Evolutionary conservation across 176 grass and related monocot species (phyloP).

Genomic region (Echinochloa phyllopogon): DNA sequence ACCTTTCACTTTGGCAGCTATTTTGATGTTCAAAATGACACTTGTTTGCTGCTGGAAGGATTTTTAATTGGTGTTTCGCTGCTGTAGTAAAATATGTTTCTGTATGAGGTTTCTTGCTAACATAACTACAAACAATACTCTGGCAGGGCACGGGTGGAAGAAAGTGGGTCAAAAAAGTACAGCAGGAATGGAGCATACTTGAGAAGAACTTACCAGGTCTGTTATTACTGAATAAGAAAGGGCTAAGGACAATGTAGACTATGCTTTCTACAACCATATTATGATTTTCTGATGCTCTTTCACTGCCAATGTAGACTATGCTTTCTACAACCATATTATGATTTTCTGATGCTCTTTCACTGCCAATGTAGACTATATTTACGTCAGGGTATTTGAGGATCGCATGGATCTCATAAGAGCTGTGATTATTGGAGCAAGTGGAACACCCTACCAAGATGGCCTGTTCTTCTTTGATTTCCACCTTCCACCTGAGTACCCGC

Average conservation of each 20-base stretch:
- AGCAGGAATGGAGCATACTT: conserved; percentile 98
- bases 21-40: background rate
- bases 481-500: conserved; percentile 84
- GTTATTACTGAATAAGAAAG: conserved; percentile 27
- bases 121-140: conserved; percentile 21
- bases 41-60: background rate
- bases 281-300: conserved; percentile 20
- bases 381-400: conserved; percentile 97
- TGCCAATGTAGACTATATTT: conserved; percentile 83
- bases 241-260: background rate
- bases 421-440: conserved; percentile 91
- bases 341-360: conserved; percentile 49
- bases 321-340: background rate
- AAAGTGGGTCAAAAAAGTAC: conserved; percentile 94
- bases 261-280: background rate
- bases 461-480: conserved; percentile 99
- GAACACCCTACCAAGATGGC: conserved; percentile 97
- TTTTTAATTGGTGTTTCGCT: conserved; percentile 26
- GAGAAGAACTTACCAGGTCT: conserved; percentile 96
- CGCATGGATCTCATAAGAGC: conserved; percentile 93
- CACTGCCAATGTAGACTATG: too few species aligned
- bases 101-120: conserved; percentile 19
- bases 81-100: background rate
- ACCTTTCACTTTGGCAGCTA: conserved; percentile 16
- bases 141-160: conserved; percentile 77